Conservation (phyloP, 345 rosid genomes). For the Eucalyptus cladocalyx region DNA sequence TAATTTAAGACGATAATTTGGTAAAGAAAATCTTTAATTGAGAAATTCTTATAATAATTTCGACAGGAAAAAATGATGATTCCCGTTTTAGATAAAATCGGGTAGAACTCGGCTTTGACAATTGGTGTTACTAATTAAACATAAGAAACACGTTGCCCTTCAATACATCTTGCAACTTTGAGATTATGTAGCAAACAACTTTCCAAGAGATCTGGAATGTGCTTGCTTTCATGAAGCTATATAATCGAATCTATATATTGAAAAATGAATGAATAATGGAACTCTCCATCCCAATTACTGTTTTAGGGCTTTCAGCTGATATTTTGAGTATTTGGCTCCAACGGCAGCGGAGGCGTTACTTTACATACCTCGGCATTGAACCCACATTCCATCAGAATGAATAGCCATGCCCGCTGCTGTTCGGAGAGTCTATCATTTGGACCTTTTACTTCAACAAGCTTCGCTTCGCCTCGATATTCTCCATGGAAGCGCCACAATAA, state of each 20-base stretch:
- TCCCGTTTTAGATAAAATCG: not conserved
- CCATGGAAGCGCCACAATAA: slow-evolving; percentile 79
- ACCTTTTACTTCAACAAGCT: slow-evolving; percentile 93
- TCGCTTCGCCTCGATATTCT: slow-evolving; percentile 79
- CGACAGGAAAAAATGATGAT: not conserved
- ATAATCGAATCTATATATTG: not conserved
- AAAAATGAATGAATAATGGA: not conserved
- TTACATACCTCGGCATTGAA: slow-evolving; percentile 76
- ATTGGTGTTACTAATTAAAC: not conserved
- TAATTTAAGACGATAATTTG: not conserved
- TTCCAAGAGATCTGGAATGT: not conserved
- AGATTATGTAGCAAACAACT: not conserved
- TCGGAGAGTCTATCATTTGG: slow-evolving; percentile 78
- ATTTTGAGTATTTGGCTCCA: not conserved
- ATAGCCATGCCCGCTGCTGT: slow-evolving; percentile 85
- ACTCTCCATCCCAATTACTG: not conserved
- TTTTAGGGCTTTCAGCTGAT: not conserved
- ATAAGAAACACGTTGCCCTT: not conserved
- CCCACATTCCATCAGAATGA: slow-evolving; percentile 78
- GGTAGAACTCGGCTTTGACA: not conserved
- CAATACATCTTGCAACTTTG: not conserved
- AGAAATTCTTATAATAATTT: not conserved
- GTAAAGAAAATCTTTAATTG: not conserved
- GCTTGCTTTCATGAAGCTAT: not conserved
- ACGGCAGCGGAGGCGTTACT: slow-evolving; percentile 24